Evolutionary conservation across 106 monocot genomes (phyloP), one percentile per base, ranked within the genome.

Genomic region (Agapanthus africanus): DNA sequence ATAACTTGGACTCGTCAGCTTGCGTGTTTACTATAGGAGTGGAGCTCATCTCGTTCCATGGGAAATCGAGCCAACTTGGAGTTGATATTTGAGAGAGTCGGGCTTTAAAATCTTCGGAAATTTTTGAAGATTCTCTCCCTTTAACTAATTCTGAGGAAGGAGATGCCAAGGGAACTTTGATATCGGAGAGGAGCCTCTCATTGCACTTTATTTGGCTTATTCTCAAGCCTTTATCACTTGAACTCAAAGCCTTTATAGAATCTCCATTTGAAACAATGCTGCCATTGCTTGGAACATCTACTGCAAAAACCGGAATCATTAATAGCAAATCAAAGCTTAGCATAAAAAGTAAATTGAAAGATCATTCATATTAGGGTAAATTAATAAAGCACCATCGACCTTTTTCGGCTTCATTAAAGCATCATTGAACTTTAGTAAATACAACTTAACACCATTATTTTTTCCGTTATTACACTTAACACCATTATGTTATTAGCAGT

Each of bases 21-120:
- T 66, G 61, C 38, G 37, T 50, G 59, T 35, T 36, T 32, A 72
- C 14, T 63, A 73, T 61, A 8, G 90, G 80, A 59, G 79, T 85
- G 8, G 52, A 31, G 61, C 46, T 75, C 39, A 76, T 59, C 35
- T 91, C 91, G 77, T 34, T 71, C 73, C 54, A 79, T 19, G 77
- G 73, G 11, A 78, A 72, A 16, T 97, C 87, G 46, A 87, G 67
- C 40, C 86, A 82, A 9, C 70, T 66, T 33, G 68, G 16, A 63
- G 78, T 47, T 50, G 86, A 80, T 33, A 87, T 74, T 44, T 89
- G 84, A 15, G 87, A 80, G 19, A 92, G 56, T 23, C 79, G 67
- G 40, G 37, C 23, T 69, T 73, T 86, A 65, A 99, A 54, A 40
- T 99, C 85, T 73, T 92, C 89, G 27, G 77, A 71, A 33, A 78